phyloP scores from a whole-genome alignment of 768 basidiomycete genomes.

The Austroboletus festivus region DNA sequence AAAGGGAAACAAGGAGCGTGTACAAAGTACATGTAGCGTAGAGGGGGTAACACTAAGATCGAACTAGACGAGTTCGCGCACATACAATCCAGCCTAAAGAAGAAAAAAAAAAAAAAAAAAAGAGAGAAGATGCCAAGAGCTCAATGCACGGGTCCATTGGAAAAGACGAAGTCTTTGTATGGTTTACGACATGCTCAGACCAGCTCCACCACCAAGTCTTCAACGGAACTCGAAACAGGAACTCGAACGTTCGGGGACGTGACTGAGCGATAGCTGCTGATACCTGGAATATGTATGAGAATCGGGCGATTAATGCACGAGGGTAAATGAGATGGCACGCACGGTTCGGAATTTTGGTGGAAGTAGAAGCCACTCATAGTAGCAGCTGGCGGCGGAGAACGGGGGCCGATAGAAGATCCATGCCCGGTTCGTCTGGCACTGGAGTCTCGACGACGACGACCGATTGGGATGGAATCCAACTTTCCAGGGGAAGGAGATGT shows the following conservation, averaged over 20 bases:
- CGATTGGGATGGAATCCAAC: slow-evolving; percentile 37
- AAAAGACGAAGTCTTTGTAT: background rate
- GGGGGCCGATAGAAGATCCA: slow-evolving; percentile 48
- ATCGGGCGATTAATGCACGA: too few relatives aligned
- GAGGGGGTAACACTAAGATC: slow-evolving; percentile 21
- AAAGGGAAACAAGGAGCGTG: slow-evolving; percentile 13
- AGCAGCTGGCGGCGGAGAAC: slow-evolving; percentile 49
- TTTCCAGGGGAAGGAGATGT: slow-evolving; percentile 34
- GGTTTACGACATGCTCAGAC: slow-evolving; percentile 1
- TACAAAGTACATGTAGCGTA: slow-evolving; percentile 18
- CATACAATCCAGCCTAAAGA: slow-evolving; percentile 11
- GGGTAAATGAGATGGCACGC: slow-evolving; percentile 35
- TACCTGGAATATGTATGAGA: slow-evolving; percentile 49
- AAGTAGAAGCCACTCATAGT: slow-evolving; percentile 92
- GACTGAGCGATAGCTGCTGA: slow-evolving; percentile 81
- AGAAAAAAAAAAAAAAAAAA: too few relatives aligned
- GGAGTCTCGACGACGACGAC: slow-evolving; percentile 42
- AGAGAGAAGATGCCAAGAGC: too few relatives aligned
- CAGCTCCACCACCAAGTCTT: slow-evolving; percentile 21
- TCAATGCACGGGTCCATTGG: slow-evolving; percentile 4
- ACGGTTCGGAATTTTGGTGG: slow-evolving; percentile 92
- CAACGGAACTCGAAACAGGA: slow-evolving; percentile 87
- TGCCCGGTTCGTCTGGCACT: slow-evolving; percentile 44
- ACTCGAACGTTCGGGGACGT: slow-evolving; percentile 69
- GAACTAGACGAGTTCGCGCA: slow-evolving; percentile 12